phyloP scores from a whole-genome alignment of 306 rosid species.

The Echinosophora koreensis region DNA sequence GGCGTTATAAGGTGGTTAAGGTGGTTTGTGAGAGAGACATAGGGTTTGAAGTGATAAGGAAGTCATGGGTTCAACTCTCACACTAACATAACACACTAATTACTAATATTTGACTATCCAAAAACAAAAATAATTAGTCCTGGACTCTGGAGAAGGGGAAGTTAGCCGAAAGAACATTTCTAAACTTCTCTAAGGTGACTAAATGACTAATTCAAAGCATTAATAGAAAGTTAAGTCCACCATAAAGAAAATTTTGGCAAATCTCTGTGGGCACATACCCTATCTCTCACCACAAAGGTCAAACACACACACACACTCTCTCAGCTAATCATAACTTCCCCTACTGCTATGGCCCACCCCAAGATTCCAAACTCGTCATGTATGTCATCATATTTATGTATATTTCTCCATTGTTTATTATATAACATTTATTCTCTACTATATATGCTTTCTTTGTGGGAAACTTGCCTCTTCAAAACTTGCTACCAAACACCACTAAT shows the following conservation, averaged over 20 bases:
- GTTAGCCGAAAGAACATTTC: slow-evolving; percentile 32
- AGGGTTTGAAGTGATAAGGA: too few species aligned
- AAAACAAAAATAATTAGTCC: too few species aligned
- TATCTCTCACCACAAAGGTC: slow-evolving; percentile 56
- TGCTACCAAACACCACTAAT: slow-evolving; percentile 48
- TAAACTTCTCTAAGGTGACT: slow-evolving; percentile 42
- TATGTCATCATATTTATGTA: slow-evolving; percentile 18
- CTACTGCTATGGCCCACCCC: slow-evolving; percentile 48
- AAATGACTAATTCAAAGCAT: slow-evolving; percentile 59
- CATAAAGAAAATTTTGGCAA: slow-evolving; percentile 49
- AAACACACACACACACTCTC: slow-evolving; percentile 47
- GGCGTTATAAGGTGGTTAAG: too few species aligned
- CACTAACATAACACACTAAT: too few species aligned
- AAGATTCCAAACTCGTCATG: slow-evolving; percentile 50
- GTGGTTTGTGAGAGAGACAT: too few species aligned
- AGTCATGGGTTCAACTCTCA: too few species aligned
- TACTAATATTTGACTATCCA: too few species aligned
- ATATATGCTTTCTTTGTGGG: slow-evolving; percentile 22
- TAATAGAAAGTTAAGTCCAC: slow-evolving; percentile 53
- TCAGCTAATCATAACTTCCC: slow-evolving; percentile 47
- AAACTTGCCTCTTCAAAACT: slow-evolving; percentile 42
- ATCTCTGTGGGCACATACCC: slow-evolving; percentile 47
- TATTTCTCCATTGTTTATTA: slow-evolving; percentile 11
- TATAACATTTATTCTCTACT: slow-evolving; percentile 11
- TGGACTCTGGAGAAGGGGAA: too few species aligned